phyloP scores from a whole-genome alignment of 1,284 basidiomycete genomes.

The Tilletia walkeri region DNA sequence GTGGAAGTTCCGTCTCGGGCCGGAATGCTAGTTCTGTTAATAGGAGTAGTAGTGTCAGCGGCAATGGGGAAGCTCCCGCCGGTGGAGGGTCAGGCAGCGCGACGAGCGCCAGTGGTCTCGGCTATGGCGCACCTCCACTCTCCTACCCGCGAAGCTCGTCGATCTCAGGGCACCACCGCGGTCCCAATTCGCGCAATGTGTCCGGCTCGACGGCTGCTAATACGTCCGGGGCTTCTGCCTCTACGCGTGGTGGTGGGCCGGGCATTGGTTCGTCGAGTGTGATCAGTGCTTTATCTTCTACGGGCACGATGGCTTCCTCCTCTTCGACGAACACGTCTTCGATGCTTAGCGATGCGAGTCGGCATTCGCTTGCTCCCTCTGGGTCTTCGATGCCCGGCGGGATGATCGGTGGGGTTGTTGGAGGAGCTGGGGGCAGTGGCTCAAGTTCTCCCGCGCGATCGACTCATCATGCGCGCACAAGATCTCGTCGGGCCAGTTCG shows the following conservation, averaged over 20 bases:
- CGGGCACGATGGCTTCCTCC: slow-evolving; percentile 9
- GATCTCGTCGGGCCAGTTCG: background rate
- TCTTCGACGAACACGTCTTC: slow-evolving; percentile 1
- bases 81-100: too few species aligned
- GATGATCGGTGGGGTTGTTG: background rate
- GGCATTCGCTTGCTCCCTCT: background rate
- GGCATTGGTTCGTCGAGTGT: slow-evolving; percentile 1
- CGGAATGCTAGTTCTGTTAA: slow-evolving; percentile 10
- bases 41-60: background rate
- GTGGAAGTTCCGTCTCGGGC: slow-evolving; percentile 6
- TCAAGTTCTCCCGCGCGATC: background rate
- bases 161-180: background rate
- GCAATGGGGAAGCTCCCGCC: background rate
- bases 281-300: background rate
- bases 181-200: background rate
- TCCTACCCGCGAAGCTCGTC: background rate
- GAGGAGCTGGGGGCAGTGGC: background rate
- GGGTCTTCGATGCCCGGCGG: background rate
- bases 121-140: too few species aligned
- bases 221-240: slow-evolving; percentile 1
- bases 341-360: slow-evolving; percentile 1
- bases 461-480: background rate
- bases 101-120: too few species aligned
- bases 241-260: background rate
- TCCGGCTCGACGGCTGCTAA: slow-evolving; percentile 7